A percentile compares a stretch with the other conserved stretches of the same genome.
These are phyloP conservation scores for Leccinum angustisporum DNA, from an alignment of 1,284 basidiomycete species.

Conservation along the genomic window DNA sequence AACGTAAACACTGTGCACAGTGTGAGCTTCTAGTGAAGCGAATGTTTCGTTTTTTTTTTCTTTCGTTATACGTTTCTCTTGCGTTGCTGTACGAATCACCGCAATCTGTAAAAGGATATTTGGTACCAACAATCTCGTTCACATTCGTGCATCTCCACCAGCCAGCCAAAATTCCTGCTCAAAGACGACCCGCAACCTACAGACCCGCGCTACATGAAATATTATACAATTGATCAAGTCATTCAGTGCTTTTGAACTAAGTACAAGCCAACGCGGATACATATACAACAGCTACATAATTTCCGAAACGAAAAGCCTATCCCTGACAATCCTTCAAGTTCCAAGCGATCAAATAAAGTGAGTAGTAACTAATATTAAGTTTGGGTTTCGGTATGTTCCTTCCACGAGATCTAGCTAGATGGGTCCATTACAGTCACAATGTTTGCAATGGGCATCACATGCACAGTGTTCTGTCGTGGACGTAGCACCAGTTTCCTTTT, in stretches of 20 bases:
- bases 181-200: not conserved
- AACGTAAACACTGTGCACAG: slow-evolving; percentile 25
- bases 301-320: not conserved
- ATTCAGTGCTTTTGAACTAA: not conserved
- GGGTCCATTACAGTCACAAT: not conserved
- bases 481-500: not conserved
- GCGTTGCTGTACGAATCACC: not conserved
- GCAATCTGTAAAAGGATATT: not conserved
- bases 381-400: not conserved
- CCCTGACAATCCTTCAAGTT: not conserved
- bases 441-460: not conserved
- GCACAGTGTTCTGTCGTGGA: not conserved
- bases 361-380: not conserved
- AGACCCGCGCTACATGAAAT: not conserved
- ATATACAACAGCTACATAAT: not conserved
- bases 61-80: not conserved
- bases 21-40: slow-evolving; percentile 21
- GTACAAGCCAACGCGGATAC: not conserved
- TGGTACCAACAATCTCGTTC: not conserved
- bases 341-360: not conserved
- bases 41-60: not conserved
- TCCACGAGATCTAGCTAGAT: not conserved
- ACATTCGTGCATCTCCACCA: not conserved
- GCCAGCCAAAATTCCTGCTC: not conserved
- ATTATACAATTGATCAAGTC: not conserved